Percentiles rank a stretch among this genome's conserved stretches.
phyloP scores from a whole-genome alignment of 2,329 filamentous ascomycete species.

The Xylaria arbuscula region DNA sequence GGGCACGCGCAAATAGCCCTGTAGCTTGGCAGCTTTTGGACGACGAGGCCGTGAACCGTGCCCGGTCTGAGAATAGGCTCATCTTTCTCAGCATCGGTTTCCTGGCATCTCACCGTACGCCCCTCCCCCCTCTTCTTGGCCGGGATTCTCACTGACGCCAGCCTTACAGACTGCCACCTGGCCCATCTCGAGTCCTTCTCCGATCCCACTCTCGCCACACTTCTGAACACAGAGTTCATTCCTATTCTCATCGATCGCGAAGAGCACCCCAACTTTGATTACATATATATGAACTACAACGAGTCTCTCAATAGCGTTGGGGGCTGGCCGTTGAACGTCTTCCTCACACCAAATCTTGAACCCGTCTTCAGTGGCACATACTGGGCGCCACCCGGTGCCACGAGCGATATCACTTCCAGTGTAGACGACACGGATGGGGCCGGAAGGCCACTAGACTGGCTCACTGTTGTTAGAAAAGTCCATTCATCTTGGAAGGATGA shows the following conservation, averaged over 20 bases:
- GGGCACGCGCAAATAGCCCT: slow-evolving; percentile 80
- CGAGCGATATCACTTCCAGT: slow-evolving; percentile 49
- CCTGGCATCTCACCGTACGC: slow-evolving; percentile 91
- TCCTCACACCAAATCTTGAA: slow-evolving; percentile 90
- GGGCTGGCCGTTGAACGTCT: slow-evolving; percentile 97
- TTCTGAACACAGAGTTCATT: slow-evolving; percentile 89
- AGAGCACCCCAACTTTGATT: slow-evolving; percentile 91
- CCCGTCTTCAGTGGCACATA: slow-evolving; percentile 97
- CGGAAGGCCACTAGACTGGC: slow-evolving; percentile 77
- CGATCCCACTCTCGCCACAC: slow-evolving; percentile 79
- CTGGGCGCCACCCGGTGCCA: slow-evolving; percentile 83
- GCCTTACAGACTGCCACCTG: slow-evolving; percentile 77
- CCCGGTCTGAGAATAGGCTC: slow-evolving; percentile 83
- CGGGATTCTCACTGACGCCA: slow-evolving; percentile 29
- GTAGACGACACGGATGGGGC: slow-evolving; percentile 59
- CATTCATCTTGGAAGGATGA: slow-evolving; percentile 81
- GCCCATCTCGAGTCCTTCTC: slow-evolving; percentile 94
- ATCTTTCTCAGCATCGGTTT: slow-evolving; percentile 97
- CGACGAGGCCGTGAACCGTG: slow-evolving; percentile 78
- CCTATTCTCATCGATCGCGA: slow-evolving; percentile 94
- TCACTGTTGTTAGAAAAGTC: slow-evolving; percentile 85
- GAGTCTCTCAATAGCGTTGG: slow-evolving; percentile 90
- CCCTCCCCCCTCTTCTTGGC: not conserved
- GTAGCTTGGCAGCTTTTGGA: slow-evolving; percentile 94
- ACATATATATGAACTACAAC: slow-evolving; percentile 98